A percentile compares a stretch with the other conserved stretches of the same genome.
phyloP scores from a whole-genome alignment of 176 grass and related monocot genomes.

The Luzula sylvatica region DNA sequence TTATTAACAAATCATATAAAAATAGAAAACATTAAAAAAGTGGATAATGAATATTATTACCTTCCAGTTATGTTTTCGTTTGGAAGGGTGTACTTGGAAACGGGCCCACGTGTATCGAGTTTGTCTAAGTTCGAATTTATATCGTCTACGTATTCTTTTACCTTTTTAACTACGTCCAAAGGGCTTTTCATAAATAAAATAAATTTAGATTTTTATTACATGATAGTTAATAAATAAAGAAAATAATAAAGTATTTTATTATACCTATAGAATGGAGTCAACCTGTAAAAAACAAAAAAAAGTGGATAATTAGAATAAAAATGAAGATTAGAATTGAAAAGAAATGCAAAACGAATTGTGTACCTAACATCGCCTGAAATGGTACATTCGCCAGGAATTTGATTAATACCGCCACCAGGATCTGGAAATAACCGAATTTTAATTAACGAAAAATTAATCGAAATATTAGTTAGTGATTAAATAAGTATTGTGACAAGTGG shows the following conservation, averaged over 20 bases:
- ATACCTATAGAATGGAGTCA: constrained; percentile 97
- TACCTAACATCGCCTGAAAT: constrained; percentile 96
- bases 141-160: constrained; percentile 59
- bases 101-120: constrained; percentile 63
- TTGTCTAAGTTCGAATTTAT: constrained; percentile 66
- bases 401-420: constrained; percentile 84
- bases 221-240: constrained; percentile 7
- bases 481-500: too few species aligned
- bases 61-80: constrained; percentile 89
- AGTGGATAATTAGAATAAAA: constrained; percentile 24
- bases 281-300: constrained; percentile 39
- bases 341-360: neutral
- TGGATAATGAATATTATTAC: too few species aligned
- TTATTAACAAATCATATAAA: neutral
- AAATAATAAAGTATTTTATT: neutral
- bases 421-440: constrained; percentile 37
- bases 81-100: constrained; percentile 92
- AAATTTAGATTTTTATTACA: too few species aligned
- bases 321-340: neutral
- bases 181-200: constrained; percentile 59
- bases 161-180: constrained; percentile 42
- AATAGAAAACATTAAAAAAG: neutral
- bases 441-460: neutral
- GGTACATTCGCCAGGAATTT: constrained; percentile 96
- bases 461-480: too few species aligned